Conservation (phyloP, 306 rosid species). For the Malus sylvestris region DNA sequence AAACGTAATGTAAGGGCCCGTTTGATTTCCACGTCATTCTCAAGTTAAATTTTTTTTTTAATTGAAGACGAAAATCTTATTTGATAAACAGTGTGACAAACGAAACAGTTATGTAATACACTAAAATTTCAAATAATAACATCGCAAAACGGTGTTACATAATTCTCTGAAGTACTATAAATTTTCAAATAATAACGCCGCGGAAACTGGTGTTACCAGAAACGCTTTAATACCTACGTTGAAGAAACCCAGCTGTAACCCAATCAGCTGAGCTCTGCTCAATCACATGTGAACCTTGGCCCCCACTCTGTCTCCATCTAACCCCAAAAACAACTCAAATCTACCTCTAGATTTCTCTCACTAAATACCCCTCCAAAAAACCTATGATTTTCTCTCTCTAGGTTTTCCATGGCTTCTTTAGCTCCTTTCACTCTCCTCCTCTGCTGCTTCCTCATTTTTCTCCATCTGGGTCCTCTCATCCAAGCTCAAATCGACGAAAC, state of each 20-base stretch:
- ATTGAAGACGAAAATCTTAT: too few relatives aligned
- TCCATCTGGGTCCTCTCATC: neutral
- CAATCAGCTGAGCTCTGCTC: conserved; percentile 15
- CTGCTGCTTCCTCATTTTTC: conserved; percentile 4
- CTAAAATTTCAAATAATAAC: too few relatives aligned
- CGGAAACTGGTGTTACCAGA: neutral
- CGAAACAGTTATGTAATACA: too few relatives aligned
- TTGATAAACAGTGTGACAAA: too few relatives aligned
- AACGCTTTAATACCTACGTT: neutral
- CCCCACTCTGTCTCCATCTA: neutral
- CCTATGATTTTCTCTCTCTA: neutral
- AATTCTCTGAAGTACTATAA: too few relatives aligned
- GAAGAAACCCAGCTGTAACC: conserved; percentile 57
- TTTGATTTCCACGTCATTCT: too few relatives aligned
- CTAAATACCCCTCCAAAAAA: neutral
- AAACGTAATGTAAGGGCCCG: too few relatives aligned
- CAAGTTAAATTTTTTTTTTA: too few relatives aligned
- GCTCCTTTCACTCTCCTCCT: conserved; percentile 4
- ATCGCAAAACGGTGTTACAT: too few relatives aligned
- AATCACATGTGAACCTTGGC: conserved; percentile 59
- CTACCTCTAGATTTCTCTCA: neutral
- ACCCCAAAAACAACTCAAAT: neutral
- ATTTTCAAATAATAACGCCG: too few relatives aligned
- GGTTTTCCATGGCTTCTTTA: conserved; percentile 22
- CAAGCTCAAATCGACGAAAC: conserved; percentile 48